Base-by-base conservation (phyloP, 768 basidiomycete species). In the Lentinus tigrinus region DNA sequence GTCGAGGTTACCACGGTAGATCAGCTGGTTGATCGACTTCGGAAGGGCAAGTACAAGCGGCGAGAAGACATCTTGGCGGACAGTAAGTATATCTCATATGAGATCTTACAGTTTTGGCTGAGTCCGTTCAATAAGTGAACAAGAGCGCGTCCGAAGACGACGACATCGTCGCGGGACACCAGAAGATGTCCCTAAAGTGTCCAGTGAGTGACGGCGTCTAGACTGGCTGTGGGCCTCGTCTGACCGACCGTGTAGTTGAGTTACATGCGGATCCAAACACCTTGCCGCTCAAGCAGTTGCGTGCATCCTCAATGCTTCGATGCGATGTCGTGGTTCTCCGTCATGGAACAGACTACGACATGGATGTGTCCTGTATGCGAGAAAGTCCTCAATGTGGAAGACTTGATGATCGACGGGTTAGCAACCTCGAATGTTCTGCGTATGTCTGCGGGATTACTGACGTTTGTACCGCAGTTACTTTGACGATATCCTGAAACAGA, bases 321-420 rank as follows among this genome's bases (percentile, higher is more conserved):
- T 72, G 95, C 95, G 0, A 81, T 80, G 17, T 93, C 91, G 39
- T 99, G 95, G 95, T 93, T 89, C 67, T 88, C 88, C 4, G 85
- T 96, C 70, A 98, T 97, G 85, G 92, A 96, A 67, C 88, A 93
- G 74, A 98, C 95, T 9, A 97, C 96, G 2, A 95, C 94, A 28
- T 99, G 92, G 89, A 72, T 89, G 46, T 98, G 97, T 73, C 96
- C 97, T 26, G 89, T 94, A 42, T 98, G 97, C 73, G 92, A 93
- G 70, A 87, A 84, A 67, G 75, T 80, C 46, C 72, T 99, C 52
- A 84, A 87, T 62, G 75, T 84, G 19, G 88, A 89, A 34, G 93
- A 98, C 58, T 75, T 99, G 36, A 88, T 97, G 37, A 81, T 96
- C 57, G 97, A 99, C 69, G 95, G 94, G 95, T 94, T 72, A 42